Evolutionary conservation across 306 rosid species (phyloP).

Genomic region (Quillaja saponaria): DNA sequence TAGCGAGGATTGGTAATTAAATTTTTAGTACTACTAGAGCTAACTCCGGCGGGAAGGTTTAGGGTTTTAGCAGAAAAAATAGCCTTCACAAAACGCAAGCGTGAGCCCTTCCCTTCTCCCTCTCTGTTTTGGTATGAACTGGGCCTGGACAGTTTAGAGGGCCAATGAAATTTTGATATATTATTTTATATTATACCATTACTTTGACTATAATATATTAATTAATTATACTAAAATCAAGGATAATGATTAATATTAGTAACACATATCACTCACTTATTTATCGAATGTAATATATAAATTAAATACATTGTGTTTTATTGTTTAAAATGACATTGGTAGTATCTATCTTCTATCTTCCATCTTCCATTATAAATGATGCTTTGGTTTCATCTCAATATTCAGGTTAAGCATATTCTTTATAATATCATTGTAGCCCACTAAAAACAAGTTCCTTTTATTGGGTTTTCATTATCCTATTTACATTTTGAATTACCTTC

Average conservation of each 20-base stretch:
- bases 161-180: too few species aligned
- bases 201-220: too few species aligned
- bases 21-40: neutral
- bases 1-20: slow-evolving; percentile 14
- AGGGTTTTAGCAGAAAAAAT: slow-evolving; percentile 37
- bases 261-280: too few species aligned
- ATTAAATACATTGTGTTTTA: too few species aligned
- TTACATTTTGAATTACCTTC: slow-evolving; percentile 18
- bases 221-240: too few species aligned
- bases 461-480: slow-evolving; percentile 6
- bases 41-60: slow-evolving; percentile 38
- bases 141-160: too few species aligned
- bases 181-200: too few species aligned
- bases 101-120: neutral
- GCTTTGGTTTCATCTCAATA: slow-evolving; percentile 26
- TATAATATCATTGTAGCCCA: slow-evolving; percentile 19
- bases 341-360: slow-evolving; percentile 21
- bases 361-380: slow-evolving; percentile 28
- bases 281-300: too few species aligned
- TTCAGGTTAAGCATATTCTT: slow-evolving; percentile 43
- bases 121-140: neutral
- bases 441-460: neutral
- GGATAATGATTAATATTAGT: too few species aligned
- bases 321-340: slow-evolving; percentile 14
- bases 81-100: too few species aligned